phyloP scores from a whole-genome alignment of 2,329 filamentous ascomycete genomes.

The Aspergillus arachidicola region DNA sequence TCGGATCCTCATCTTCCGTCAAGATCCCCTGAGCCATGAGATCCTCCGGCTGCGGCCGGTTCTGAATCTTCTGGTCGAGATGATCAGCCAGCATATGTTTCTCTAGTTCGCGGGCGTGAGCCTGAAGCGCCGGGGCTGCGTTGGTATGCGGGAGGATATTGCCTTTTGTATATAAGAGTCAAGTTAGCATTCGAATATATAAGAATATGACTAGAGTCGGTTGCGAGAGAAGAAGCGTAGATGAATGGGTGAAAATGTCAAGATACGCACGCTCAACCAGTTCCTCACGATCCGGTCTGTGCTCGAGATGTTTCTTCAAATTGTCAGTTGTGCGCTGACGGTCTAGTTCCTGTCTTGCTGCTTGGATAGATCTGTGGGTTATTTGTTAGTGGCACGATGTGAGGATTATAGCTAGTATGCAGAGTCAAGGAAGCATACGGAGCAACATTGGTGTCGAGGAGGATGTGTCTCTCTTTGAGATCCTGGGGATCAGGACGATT shows the following conservation, averaged over 20 bases:
- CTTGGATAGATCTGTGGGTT: conserved; percentile 59
- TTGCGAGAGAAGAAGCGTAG: neutral
- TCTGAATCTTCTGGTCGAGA: conserved; percentile 82
- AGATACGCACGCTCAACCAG: conserved; percentile 72
- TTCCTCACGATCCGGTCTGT: conserved; percentile 69
- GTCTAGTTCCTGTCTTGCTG: conserved; percentile 63
- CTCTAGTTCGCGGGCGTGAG: conserved; percentile 80
- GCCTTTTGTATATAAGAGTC: neutral
- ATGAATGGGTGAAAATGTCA: neutral
- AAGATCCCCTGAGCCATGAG: conserved; percentile 80
- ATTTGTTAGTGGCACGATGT: neutral
- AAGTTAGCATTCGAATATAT: neutral
- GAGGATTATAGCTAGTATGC: neutral
- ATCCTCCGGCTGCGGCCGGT: conserved; percentile 74
- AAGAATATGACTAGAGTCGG: neutral
- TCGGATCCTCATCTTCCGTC: conserved; percentile 60
- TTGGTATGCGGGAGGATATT: conserved; percentile 67
- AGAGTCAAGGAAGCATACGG: conserved; percentile 51
- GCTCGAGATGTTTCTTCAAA: conserved; percentile 65
- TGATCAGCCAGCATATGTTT: conserved; percentile 85
- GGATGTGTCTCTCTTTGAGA: conserved; percentile 68
- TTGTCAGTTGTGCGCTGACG: conserved; percentile 65
- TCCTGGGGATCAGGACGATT: conserved; percentile 69
- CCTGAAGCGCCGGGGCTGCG: conserved; percentile 77
- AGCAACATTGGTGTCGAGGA: conserved; percentile 67